Evolutionary conservation across 2,329 filamentous ascomycete species (phyloP), one percentile per base, ranked within the genome.

Genomic region (Ophiocordyceps sinensis): DNA sequence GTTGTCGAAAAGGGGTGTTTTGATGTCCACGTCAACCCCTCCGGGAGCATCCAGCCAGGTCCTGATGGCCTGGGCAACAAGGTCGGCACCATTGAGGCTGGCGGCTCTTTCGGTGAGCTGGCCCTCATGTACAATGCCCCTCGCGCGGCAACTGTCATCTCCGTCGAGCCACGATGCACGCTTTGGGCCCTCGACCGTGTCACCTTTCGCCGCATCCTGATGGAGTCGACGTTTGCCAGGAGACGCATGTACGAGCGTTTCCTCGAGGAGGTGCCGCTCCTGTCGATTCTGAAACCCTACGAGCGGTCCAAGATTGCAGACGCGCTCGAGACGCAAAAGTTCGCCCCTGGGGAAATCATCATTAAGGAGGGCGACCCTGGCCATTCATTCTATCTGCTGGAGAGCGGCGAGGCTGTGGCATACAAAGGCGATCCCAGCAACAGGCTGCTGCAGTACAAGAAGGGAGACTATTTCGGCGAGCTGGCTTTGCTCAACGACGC

Each of bases 101-200:
- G 91, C 39, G 88, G 88, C 45, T 94, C 87, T 4, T 98, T 98
- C 61, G 91, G 91, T 52, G 91, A 98, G 66, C 72, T 98, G 43
- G 91, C 91, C 12, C 71, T 98, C 53, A 96, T 98, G 91, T 96
- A 98, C 68, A 95, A 96, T 55, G 87, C 91, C 19, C 91, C 91
- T 23, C 85, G 91, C 55, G 91, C 91, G 35, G 91, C 91, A 4
- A 96, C 91, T 0, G 85, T 98, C 45, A 75, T 93, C 45, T 94
- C 85, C 28, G 79, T 82, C 12, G 85, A 93, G 53, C 60, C 80
- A 3, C 67, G 74, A 29, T 88, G 83, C 54, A 88, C 82, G 4
- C 73, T 98, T 10, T 98, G 91, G 91, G 87, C 87, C 17, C 71
- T 98, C 39, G 91, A 98, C 58, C 85, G 91, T 41, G 74, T 95